These are phyloP conservation scores for Camellia oleifera DNA, from an alignment of 179 eudicot species.

Conservation along the genomic window DNA sequence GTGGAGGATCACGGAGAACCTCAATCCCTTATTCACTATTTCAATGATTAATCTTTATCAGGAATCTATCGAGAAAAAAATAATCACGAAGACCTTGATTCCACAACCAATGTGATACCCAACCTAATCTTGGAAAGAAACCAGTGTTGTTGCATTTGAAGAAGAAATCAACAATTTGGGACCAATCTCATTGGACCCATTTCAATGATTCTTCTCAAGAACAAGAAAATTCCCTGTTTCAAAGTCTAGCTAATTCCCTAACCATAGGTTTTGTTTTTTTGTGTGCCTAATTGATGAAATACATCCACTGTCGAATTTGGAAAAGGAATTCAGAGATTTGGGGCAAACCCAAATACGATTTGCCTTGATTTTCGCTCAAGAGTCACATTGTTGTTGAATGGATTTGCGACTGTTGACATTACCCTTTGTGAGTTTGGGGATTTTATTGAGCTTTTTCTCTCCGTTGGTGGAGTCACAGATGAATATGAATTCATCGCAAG, in stretches of 20 bases:
- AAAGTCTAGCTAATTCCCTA: neutral
- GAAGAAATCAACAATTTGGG: conserved; percentile 18
- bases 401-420: conserved; percentile 34
- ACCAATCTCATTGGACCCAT: conserved; percentile 12
- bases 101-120: neutral
- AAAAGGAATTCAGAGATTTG: neutral
- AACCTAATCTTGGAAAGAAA: neutral
- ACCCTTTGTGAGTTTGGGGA: conserved; percentile 22
- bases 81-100: neutral
- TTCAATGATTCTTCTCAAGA: conserved; percentile 10
- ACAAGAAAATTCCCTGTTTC: neutral
- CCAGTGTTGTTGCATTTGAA: neutral
- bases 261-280: neutral
- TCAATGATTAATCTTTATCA: neutral
- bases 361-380: conserved; percentile 9
- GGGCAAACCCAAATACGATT: conserved; percentile 19
- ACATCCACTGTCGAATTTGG: neutral
- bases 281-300: neutral
- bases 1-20: neutral
- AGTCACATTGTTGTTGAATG: conserved; percentile 14
- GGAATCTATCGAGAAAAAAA: neutral
- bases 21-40: neutral
- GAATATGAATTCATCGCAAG: conserved; percentile 7
- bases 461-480: conserved; percentile 39
- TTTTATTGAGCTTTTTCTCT: conserved; percentile 28